Conservation (phyloP, 1,139 yeast genomes). For the Blastobotrys indianensis region DNA sequence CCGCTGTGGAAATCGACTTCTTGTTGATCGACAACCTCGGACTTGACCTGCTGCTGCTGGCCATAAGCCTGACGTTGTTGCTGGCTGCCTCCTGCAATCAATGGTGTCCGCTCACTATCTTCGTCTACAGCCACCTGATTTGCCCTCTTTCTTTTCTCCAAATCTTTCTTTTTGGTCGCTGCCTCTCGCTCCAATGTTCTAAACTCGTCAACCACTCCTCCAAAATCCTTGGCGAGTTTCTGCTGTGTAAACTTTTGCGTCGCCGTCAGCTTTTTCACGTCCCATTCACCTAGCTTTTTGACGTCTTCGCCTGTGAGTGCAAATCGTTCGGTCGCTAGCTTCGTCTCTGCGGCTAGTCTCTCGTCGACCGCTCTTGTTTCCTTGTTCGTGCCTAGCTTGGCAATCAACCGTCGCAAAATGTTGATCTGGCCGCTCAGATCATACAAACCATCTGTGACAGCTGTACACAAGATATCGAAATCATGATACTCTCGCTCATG, state of each 20-base stretch:
- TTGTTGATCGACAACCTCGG: conserved; percentile 44
- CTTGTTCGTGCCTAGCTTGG: conserved; percentile 8
- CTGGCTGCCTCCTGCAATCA: conserved; percentile 21
- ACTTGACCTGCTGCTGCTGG: conserved; percentile 35
- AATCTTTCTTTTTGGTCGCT: conserved; percentile 24
- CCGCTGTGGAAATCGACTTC: conserved; percentile 70
- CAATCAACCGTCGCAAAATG: conserved; percentile 16
- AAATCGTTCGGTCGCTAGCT: conserved; percentile 21
- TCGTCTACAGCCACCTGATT: conserved; percentile 21
- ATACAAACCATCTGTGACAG: conserved; percentile 22
- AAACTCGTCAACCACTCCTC: conserved; percentile 37
- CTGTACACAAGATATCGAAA: conserved; percentile 19
- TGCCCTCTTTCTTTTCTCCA: conserved; percentile 23
- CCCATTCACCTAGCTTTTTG: conserved; percentile 22
- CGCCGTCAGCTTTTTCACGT: conserved; percentile 16
- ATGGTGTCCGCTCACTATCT: conserved; percentile 25
- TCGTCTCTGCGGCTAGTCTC: conserved; percentile 18
- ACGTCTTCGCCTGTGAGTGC: conserved; percentile 20
- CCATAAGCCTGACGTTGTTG: conserved; percentile 34
- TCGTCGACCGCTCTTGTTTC: conserved; percentile 14
- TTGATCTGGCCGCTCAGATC: conserved; percentile 21
- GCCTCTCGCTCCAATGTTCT: conserved; percentile 34
- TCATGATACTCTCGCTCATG: conserved; percentile 9
- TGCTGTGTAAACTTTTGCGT: conserved; percentile 36
- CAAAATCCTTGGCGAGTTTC: conserved; percentile 41